These are phyloP conservation scores for Penicillium salamii DNA, from an alignment of 495 filamentous ascomycete species.

Conservation along the genomic window DNA sequence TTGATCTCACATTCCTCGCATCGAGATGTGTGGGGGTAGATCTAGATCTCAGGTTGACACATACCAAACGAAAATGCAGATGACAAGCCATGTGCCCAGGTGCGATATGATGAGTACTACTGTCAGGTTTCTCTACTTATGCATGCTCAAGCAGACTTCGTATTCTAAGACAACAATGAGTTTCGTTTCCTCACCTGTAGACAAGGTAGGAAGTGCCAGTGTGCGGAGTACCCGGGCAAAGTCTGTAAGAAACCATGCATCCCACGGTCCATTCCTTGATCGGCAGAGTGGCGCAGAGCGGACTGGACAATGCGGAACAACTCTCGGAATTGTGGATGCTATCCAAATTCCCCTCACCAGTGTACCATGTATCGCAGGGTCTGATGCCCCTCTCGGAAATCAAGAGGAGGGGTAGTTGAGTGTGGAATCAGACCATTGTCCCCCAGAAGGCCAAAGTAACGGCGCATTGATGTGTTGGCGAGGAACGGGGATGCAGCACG, in stretches of 20 bases:
- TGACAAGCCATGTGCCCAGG: too few species aligned
- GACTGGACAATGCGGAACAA: background rate
- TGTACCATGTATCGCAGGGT: slow-evolving; percentile 6
- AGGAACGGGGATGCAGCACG: background rate
- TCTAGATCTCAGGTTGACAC: slow-evolving; percentile 1
- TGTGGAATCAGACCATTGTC: background rate
- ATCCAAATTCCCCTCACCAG: background rate
- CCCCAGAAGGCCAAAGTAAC: background rate
- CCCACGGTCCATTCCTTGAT: background rate
- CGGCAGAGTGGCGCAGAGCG: slow-evolving; percentile 4
- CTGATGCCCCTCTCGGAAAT: background rate
- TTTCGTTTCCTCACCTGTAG: background rate
- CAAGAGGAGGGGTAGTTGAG: background rate
- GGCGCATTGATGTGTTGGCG: background rate
- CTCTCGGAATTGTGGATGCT: background rate
- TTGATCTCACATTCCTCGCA: background rate
- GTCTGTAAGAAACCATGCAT: background rate
- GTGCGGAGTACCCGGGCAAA: too few species aligned
- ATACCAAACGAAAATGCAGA: too few species aligned
- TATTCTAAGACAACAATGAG: background rate
- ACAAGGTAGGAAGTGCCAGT: too few species aligned
- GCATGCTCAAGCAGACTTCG: background rate
- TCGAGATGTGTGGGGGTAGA: background rate
- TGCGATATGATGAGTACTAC: too few species aligned
- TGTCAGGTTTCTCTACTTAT: background rate